Evolutionary conservation across 2,329 filamentous ascomycete genomes (phyloP), one percentile per base, ranked within the genome.

Genomic region (Neofusicoccum kwambonambiense): DNA sequence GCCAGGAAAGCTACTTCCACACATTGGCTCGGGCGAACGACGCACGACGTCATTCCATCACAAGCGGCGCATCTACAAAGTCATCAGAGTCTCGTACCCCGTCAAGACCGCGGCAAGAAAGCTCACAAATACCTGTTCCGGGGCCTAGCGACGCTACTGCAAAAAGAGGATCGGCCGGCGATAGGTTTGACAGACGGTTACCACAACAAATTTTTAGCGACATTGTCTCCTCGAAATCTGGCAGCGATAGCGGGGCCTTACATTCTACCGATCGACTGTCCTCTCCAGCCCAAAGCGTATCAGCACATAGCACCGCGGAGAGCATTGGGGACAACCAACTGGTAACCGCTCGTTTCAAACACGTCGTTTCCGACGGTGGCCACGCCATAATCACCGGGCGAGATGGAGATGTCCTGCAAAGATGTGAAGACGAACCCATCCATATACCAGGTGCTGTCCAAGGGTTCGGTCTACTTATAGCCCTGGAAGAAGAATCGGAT

Each of bases 351-450:
- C 88, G 92, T 2, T 96, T 96, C 77, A 90, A 89, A 69, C 91
- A 97, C 72, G 82, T 90, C 3, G 80, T 89, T 31, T 93, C 90
- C 0, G 87, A 90, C 2, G 90, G 88, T 15, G 92, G 92, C 0
- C 92, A 97, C 77, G 87, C 90, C 31, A 86, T 96, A 35, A 91
- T 96, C 62, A 95, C 91, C 0, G 92, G 92, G 5, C 84, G 90
- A 64, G 88, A 92, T 62, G 89, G 87, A 1, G 84, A 87, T 1
- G 86, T 84, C 0, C 79, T 95, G 50, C 90, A 96, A 73, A 85
- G 87, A 61, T 97, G 93, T 72, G 93, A 97, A 75, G 93, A 97
- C 71, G 93, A 97, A 71, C 92, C 93, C 0, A 96, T 97, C 31
- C 92, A 94, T 69, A 89, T 92, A 1, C 93, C 93, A 0, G 92